Evolutionary conservation across 2,329 filamentous ascomycete species (phyloP), one percentile per base, ranked within the genome.

Genomic region (Aspergillus sp.): DNA sequence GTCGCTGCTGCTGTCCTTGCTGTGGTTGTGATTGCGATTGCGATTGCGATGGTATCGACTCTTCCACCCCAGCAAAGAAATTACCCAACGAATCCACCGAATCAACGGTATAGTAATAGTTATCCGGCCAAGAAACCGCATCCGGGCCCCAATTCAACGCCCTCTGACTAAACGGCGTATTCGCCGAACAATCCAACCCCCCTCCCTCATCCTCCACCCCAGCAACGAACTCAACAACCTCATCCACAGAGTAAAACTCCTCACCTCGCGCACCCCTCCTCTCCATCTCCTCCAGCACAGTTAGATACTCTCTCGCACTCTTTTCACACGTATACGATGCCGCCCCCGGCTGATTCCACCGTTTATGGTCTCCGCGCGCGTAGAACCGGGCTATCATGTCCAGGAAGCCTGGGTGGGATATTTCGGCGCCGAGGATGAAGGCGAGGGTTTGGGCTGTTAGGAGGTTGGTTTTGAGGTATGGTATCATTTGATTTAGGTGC

Each of bases 351-450:
- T 48, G 48, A 9, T 11, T 13, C 40, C 40, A 49, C 7, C 40
- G 40, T 10, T 33, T 36, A 29, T 49, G 44, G 32, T 49, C 47
- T 3, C 49, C 47, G 30, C 45, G 46, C 5, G 48, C 43, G 10
- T 44, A 51, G 12, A 51, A 51, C 3, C 37, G 27, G 8, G 43
- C 43, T 1, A 49, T 27, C 8, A 39, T 31, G 6, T 46, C 32
- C 5, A 46, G 19, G 30, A 48, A 48, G 6, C 28, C 46, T 2
- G 26, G 26, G 9, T 48, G 36, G 4, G 12, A 12, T n/a, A 29
- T 27, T 4, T 40, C 30, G 4, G 39, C 29, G 9, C 35, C 37
- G 12, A 50, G 43, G 35, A 50, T 49, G 2, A 19, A 19, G 19
- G 19, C 19, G 19, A 19, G 19, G 19, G 30, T 8, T 4, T n/a